Percentiles rank a stretch among this genome's conserved stretches.
phyloP scores from a whole-genome alignment of 1,139 yeast genomes.

The Pichia sp. region DNA sequence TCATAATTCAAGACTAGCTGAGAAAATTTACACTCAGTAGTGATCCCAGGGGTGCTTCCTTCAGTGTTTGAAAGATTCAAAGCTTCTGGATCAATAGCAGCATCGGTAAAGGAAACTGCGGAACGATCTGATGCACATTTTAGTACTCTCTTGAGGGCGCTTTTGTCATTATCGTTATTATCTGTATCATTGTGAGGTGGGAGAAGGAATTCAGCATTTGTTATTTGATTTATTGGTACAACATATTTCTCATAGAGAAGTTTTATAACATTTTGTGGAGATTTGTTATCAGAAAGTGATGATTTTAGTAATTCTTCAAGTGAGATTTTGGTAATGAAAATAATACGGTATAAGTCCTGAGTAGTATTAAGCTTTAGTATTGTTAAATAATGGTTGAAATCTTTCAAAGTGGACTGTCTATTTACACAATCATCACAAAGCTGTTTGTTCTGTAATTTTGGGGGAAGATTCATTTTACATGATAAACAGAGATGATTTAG shows the following conservation, averaged over 20 bases:
- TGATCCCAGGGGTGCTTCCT: conserved; percentile 5
- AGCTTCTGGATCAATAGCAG: conserved; percentile 27
- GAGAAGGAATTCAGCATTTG: conserved; percentile 24
- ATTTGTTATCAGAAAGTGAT: conserved; percentile 18
- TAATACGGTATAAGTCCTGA: conserved; percentile 21
- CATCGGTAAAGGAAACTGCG: conserved; percentile 14
- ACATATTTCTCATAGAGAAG: conserved; percentile 24
- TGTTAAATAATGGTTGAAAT: conserved; percentile 21
- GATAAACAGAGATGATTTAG: conserved; percentile 13
- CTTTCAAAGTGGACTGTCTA: conserved; percentile 20
- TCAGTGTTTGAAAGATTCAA: conserved; percentile 17
- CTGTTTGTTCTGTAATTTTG: conserved; percentile 14
- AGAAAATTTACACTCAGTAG: conserved; percentile 23
- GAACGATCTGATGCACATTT: conserved; percentile 26
- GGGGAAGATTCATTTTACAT: conserved; percentile 11
- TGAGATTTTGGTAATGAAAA: conserved; percentile 19
- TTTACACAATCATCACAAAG: conserved; percentile 22
- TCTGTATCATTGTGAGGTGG: conserved; percentile 8
- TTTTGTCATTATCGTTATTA: not conserved
- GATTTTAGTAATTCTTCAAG: conserved; percentile 20
- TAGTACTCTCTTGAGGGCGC: conserved; percentile 15
- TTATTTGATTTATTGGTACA: conserved; percentile 23
- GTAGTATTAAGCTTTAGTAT: conserved; percentile 21
- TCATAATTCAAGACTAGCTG: conserved; percentile 25
- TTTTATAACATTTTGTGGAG: conserved; percentile 19